These are phyloP conservation scores for Calonectria multiphialidica DNA, from an alignment of 2,329 filamentous ascomycete genomes.

Conservation along the genomic window DNA sequence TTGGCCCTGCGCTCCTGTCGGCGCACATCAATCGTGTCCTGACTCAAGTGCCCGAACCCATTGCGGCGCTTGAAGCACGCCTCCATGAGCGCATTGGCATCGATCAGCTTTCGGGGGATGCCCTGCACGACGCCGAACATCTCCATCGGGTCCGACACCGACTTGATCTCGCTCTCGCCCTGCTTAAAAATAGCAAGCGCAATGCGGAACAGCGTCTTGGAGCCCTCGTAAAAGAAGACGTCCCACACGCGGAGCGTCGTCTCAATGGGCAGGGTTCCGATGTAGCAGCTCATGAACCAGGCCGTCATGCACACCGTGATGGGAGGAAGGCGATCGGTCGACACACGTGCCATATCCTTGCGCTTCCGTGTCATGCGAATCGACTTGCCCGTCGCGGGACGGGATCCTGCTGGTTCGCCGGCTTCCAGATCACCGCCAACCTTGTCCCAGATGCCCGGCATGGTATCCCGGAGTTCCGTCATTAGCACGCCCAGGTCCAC, in stretches of 20 bases:
- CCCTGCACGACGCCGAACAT: constrained; percentile 95
- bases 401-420: constrained; percentile 47
- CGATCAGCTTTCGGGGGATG: constrained; percentile 83
- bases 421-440: constrained; percentile 83
- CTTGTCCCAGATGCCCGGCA: constrained; percentile 88
- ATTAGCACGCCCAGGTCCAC: constrained; percentile 95
- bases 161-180: constrained; percentile 83
- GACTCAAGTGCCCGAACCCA: constrained; percentile 84
- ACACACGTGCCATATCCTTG: constrained; percentile 53
- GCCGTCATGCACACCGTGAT: constrained; percentile 94
- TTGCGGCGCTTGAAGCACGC: constrained; percentile 84
- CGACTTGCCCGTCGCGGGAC: constrained; percentile 50
- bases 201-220: constrained; percentile 92
- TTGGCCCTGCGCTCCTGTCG: constrained; percentile 75
- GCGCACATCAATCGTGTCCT: constrained; percentile 83
- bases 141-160: constrained; percentile 89
- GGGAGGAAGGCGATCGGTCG: constrained; percentile 77
- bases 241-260: constrained; percentile 95
- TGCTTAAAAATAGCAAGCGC: constrained; percentile 92
- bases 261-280: constrained; percentile 92
- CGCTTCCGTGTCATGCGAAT: constrained; percentile 51
- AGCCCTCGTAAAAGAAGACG: constrained; percentile 94
- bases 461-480: constrained; percentile 83
- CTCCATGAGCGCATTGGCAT: constrained; percentile 86
- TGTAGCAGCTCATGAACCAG: constrained; percentile 99